Base-by-base conservation (phyloP, 345 rosid genomes). In the Populus pruinosa region DNA sequence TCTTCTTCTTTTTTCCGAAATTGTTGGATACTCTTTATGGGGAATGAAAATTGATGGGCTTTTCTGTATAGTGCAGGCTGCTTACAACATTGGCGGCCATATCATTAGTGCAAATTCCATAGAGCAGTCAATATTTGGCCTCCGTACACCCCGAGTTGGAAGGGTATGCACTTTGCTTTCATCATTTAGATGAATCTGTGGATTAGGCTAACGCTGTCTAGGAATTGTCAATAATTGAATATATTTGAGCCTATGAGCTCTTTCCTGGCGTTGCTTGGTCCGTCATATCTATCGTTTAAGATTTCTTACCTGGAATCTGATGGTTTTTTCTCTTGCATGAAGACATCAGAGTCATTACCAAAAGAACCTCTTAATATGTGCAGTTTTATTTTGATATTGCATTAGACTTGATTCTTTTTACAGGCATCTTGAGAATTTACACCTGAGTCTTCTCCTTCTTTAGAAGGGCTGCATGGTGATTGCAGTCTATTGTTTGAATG, bases 21-120 rank as follows among this genome's bases (percentile, higher is more conserved):
- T 68, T 63, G 6, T 71, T 44, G 49, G 66, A 39, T 55, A 80
- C 25, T 31, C 65, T 23, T 18, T 39, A 18, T 65, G 65, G 49
- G 35, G 11, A 31, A 14, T 38, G n/a, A 43, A 79, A 80, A 72
- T 78, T 80, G 83, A 87, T 80, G 59, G 73, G 78, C 79, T 78
- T 82, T 67, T 83, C 64, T 81, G 79, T 85, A 59, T 90, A 86
- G 91, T 87, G 90, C 95, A 93, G 98, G 93, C 92, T 84, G 90
- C 94, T 20, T 94, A 94, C 82, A 94, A 93, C 86, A 88, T 94
- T 9, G 94, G 93, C 29, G 98, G 97, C 39, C 92, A 86, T 67
- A 82, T 90, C 62, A 80, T 93, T 65, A 93, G 93, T 62, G 97
- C 97, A 82, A 91, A 89, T 84, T 85, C 97, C 67, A 89, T 94